Base-by-base conservation (phyloP, 345 rosid species). In the Ceriops tagal region DNA sequence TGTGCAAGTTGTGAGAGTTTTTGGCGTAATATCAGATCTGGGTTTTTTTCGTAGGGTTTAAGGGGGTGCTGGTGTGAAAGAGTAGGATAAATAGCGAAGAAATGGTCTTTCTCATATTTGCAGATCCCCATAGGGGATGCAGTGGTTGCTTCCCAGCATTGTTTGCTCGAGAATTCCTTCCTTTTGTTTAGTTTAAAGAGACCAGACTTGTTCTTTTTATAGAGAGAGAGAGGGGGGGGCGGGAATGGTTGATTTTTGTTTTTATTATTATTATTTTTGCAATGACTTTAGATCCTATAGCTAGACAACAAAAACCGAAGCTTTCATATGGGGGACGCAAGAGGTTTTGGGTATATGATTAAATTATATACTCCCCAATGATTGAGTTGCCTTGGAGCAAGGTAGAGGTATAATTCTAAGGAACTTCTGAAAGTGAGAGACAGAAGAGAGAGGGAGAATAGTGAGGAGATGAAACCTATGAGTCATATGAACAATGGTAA, bases 121-220 rank as follows among this genome's bases (percentile, higher is more conserved):
- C 79, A 75, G 79, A 75, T 75, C 79, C 79, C 79, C 70, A 75
- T 70, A 74, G 31, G 49, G 79, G 55, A 73, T 83, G 86, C 83
- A 81, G 86, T 86, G 88, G 51, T 72, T 72, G 75, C 77, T 79
- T 55, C 83, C 87, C 93, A 71, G 83, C 89, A 84, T 83, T 72
- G 72, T 69, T 80, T 72, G 78, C 76, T 73, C 43, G 58, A 73
- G 58, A 73, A 64, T 75, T 83, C 83, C 71, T 81, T 81, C 87
- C 69, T 15, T 88, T 80, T 81, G 83, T 73, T 84, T 81, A 73
- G 84, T 80, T 84, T 82, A 71, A 77, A 81, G 79, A 77, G 84
- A 86, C 80, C 77, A 69, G 63, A 67, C 74, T 70, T 78, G 75
- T 77, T 75, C 78, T 58, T 69, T 55, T 58, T 64, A 27, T 58